Conservation (phyloP, 768 basidiomycete genomes). For the Paxillus rubicundulus region DNA sequence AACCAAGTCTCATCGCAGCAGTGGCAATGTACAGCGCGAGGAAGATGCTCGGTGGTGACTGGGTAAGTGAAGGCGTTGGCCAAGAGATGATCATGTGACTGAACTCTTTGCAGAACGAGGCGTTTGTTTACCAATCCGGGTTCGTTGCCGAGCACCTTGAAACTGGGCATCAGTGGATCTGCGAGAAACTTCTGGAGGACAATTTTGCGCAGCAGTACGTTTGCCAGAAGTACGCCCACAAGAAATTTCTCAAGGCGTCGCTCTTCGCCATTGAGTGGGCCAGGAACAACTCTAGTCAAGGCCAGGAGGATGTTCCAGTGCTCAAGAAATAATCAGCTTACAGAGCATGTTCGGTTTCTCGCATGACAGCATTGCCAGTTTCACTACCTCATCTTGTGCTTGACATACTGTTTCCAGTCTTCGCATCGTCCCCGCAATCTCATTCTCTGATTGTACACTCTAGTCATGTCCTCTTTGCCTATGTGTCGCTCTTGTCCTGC, state of each 20-base stretch:
- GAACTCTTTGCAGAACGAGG: slow-evolving; percentile 61
- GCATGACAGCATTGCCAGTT: slow-evolving; percentile 22
- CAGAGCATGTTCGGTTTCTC: slow-evolving; percentile 17
- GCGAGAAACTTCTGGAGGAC: slow-evolving; percentile 77
- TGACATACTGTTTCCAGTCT: slow-evolving; percentile 35
- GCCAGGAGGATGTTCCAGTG: slow-evolving; percentile 30
- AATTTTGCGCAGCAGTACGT: slow-evolving; percentile 84
- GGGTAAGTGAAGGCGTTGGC: slow-evolving; percentile 62
- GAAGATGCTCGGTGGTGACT: slow-evolving; percentile 90
- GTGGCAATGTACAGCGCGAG: slow-evolving; percentile 97
- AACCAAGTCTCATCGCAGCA: slow-evolving; percentile 91
- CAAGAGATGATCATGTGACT: slow-evolving; percentile 34
- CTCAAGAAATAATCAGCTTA: slow-evolving; percentile 28
- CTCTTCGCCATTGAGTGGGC: slow-evolving; percentile 78
- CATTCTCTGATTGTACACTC: slow-evolving; percentile 39
- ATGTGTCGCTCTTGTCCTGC: slow-evolving; percentile 38
- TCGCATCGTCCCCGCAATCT: slow-evolving; percentile 34
- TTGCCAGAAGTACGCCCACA: slow-evolving; percentile 95
- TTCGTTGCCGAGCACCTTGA: slow-evolving; percentile 87
- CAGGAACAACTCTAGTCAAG: slow-evolving; percentile 43
- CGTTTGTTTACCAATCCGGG: slow-evolving; percentile 90
- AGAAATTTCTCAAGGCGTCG: slow-evolving; percentile 95
- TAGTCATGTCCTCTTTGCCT: slow-evolving; percentile 35
- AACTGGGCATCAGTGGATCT: slow-evolving; percentile 75
- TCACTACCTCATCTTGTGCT: slow-evolving; percentile 31